phyloP scores from a whole-genome alignment of 768 basidiomycete genomes.

The Basidioascus undulatus region DNA sequence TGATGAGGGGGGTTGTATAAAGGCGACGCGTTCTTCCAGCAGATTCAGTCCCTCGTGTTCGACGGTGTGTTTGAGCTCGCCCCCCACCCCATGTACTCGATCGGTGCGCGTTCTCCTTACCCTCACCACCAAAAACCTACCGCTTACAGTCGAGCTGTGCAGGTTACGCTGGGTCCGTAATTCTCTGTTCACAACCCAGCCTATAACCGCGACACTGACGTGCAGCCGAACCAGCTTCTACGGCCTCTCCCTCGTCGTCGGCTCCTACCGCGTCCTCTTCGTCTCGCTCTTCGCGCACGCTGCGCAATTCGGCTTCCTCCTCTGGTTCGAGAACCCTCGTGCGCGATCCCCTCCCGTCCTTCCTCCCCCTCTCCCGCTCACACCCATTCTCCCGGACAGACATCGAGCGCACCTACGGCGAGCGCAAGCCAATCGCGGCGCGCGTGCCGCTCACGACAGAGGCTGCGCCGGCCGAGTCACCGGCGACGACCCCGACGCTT shows the following conservation, averaged over 20 bases:
- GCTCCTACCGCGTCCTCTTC: constrained; percentile 74
- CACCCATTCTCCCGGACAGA: constrained; percentile 25
- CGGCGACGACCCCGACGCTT: not conserved
- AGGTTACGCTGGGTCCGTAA: constrained; percentile 94
- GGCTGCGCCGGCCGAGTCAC: not conserved
- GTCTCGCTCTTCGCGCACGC: constrained; percentile 84
- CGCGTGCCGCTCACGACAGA: constrained; percentile 30
- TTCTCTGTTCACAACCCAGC: too few relatives aligned
- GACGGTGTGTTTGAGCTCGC: constrained; percentile 93
- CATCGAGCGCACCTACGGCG: constrained; percentile 80
- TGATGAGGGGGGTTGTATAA: constrained; percentile 18
- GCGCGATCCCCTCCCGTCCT: constrained; percentile 23
- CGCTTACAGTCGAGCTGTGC: not conserved
- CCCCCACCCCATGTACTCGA: constrained; percentile 85
- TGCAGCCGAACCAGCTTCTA: constrained; percentile 58
- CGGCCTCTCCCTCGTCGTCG: constrained; percentile 71
- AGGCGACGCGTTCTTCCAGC: constrained; percentile 16
- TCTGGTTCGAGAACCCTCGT: constrained; percentile 96
- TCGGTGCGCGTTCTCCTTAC: too few relatives aligned
- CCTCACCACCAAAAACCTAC: too few relatives aligned
- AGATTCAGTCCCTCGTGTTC: constrained; percentile 45
- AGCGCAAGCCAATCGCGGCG: constrained; percentile 67
- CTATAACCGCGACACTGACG: too few relatives aligned
- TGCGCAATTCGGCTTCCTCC: constrained; percentile 84
- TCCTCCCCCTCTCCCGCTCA: not conserved